Conservation (phyloP, 495 filamentous ascomycete genomes). For the Staphylotrichum tortipilum region DNA sequence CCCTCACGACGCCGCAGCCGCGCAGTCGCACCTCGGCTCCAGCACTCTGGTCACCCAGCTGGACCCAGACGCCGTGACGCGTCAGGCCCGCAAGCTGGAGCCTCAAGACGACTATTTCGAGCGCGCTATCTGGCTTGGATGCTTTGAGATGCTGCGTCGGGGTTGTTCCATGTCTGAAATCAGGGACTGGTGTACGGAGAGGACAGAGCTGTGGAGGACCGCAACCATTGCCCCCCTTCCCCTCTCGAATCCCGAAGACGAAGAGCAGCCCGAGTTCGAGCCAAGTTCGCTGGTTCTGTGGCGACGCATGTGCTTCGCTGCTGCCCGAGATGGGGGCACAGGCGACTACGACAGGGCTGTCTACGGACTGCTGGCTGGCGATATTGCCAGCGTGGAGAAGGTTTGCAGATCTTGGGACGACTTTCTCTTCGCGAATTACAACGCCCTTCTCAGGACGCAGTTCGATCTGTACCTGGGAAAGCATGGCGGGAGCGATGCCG, state of each 20-base stretch:
- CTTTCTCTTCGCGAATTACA: conserved; percentile 83
- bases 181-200: conserved; percentile 68
- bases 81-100: conserved; percentile 66
- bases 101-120: conserved; percentile 79
- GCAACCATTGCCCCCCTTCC: conserved; percentile 53
- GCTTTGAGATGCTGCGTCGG: conserved; percentile 79
- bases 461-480: conserved; percentile 54
- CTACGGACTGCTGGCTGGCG: conserved; percentile 78
- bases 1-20: conserved; percentile 46
- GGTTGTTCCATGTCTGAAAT: conserved; percentile 64
- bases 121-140: conserved; percentile 75
- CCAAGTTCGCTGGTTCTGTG: conserved; percentile 55
- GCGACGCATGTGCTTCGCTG: conserved; percentile 72
- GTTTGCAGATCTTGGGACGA: conserved; percentile 82
- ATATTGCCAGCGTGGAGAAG: conserved; percentile 63
- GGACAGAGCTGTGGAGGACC: conserved; percentile 79
- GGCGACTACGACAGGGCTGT: conserved; percentile 80
- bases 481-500: conserved; percentile 35
- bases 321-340: conserved; percentile 57
- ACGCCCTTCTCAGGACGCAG: conserved; percentile 61
- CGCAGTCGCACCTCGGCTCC: conserved; percentile 49
- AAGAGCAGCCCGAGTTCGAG: conserved; percentile 28
- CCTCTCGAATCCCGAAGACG: conserved; percentile 35
- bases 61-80: conserved; percentile 79
- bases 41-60: conserved; percentile 74